Evolutionary conservation across 179 eudicot genomes (phyloP), one percentile per base, ranked within the genome.

Genomic region (Camellia oleifera): DNA sequence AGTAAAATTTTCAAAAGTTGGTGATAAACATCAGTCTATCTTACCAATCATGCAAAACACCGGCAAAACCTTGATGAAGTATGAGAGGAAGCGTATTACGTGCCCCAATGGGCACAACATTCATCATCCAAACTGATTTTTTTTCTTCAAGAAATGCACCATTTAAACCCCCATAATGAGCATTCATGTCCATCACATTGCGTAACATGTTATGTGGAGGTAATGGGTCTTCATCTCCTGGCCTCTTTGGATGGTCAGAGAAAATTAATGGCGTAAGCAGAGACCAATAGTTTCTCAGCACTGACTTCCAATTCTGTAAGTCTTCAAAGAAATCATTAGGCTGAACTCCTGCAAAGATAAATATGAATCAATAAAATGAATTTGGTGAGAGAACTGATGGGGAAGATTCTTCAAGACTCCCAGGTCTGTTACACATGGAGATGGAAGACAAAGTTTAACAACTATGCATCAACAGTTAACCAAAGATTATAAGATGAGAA

Each of bases 231-330:
- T 96, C 99, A 84, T 96, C 99, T 62, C 98, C 99, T 4, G 98
- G 98, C 82, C 99, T 91, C 88, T 96, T 96, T 26, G 99, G 99
- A 88, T 96, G 99, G 86, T 96, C 99, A 79, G 99, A 96, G 82
- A 94, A 96, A 65, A 96, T 96, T 86, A 96, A 89, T 56, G 99
- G 99, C 73, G 99, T 89, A 79, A 96, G 94, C 89, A 96, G 83
- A 45, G 99, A 94, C 99, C 99, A 96, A 81, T 92, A 96, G 80
- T 94, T 91, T 83, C 88, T 86, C 77, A 94, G 80, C 62, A 91
- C 85, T 58, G 92, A 86, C 78, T 80, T 91, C 94, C 97, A 91
- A 64, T 75, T 84, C 70, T 86, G 87, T 78, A 86, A 85, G 82
- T 92, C 95, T 81, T 96, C 98, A 62, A 78, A 87, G 72, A 88